Percentiles rank a stretch among this genome's conserved stretches.
Evolutionary conservation across 108 stramenopile genomes (phyloP).

Genomic region (Fistulifera pelliculosa): DNA sequence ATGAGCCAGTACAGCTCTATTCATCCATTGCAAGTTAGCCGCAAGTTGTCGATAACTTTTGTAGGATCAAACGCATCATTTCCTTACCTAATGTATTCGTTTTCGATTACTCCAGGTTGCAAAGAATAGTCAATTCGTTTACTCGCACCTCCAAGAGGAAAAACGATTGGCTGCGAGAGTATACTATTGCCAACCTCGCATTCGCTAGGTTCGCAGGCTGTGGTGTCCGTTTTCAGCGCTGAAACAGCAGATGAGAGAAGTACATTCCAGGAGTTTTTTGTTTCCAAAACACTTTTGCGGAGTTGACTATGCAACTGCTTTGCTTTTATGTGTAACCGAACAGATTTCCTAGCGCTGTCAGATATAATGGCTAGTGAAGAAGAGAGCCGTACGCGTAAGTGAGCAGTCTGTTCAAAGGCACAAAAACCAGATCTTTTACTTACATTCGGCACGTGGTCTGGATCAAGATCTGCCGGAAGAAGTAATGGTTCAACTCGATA

Average conservation of each 20-base stretch:
- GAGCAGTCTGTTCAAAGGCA: too few relatives aligned
- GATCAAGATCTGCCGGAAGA: conserved; percentile 11
- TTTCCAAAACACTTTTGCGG: conserved; percentile 28
- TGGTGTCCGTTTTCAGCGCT: neutral
- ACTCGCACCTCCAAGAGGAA: conserved; percentile 58
- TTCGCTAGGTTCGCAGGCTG: conserved; percentile 13
- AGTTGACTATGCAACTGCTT: conserved; percentile 52
- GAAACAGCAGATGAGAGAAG: neutral
- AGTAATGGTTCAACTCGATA: conserved; percentile 70
- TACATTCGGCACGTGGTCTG: conserved; percentile 1
- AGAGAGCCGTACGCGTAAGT: too few relatives aligned
- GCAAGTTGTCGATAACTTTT: too few relatives aligned
- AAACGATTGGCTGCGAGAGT: conserved; percentile 6
- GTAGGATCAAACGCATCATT: too few relatives aligned
- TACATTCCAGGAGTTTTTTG: conserved; percentile 5
- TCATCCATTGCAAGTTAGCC: too few relatives aligned
- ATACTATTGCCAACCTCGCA: conserved; percentile 8
- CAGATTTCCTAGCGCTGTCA: conserved; percentile 54
- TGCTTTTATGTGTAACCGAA: conserved; percentile 74
- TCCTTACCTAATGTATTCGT: conserved; percentile 43
- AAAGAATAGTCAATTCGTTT: conserved; percentile 54
- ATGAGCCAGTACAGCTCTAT: neutral
- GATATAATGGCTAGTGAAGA: conserved; percentile 36
- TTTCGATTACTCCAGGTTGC: conserved; percentile 67
- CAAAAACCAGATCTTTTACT: too few relatives aligned